Conservation (phyloP, 1,284 basidiomycete species). For the Erythrobasidium hasegawianum region DNA sequence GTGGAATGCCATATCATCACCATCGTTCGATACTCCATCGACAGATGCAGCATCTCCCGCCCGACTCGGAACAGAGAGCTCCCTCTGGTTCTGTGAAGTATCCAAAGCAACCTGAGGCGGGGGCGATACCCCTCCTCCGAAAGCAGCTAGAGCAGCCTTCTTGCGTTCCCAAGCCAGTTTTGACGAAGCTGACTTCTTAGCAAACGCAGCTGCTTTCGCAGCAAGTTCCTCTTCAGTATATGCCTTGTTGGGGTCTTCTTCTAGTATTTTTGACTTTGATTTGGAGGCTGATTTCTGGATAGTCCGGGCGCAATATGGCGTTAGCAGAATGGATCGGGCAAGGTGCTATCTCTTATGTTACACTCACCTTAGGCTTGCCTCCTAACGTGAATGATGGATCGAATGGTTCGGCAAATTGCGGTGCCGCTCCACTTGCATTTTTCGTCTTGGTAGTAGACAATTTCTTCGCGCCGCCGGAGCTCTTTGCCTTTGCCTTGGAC, state of each 20-base stretch:
- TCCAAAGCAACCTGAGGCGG: background rate
- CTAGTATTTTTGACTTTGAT: background rate
- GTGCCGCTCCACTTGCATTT: no score
- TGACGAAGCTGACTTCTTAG: background rate
- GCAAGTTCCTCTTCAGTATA: background rate
- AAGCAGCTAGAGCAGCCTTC: background rate
- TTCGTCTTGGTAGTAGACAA: no score
- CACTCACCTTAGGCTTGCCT: conserved; percentile 2
- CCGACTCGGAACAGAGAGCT: background rate
- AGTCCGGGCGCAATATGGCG: no score
- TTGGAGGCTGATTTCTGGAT: background rate
- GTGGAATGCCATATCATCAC: background rate
- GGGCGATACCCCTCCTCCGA: background rate
- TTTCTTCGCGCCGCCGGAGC: no score
- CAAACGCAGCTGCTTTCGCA: background rate
- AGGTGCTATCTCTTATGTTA: background rate
- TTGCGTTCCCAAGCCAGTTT: background rate
- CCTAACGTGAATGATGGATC: background rate
- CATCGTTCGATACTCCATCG: background rate
- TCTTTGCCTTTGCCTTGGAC: no score
- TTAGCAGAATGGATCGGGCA: no score
- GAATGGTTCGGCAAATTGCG: no score
- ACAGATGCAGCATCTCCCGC: background rate
- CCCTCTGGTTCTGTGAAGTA: background rate
- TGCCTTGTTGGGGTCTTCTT: background rate